Conservation (phyloP, 1,284 basidiomycete genomes). For the Malassezia obtusa region DNA sequence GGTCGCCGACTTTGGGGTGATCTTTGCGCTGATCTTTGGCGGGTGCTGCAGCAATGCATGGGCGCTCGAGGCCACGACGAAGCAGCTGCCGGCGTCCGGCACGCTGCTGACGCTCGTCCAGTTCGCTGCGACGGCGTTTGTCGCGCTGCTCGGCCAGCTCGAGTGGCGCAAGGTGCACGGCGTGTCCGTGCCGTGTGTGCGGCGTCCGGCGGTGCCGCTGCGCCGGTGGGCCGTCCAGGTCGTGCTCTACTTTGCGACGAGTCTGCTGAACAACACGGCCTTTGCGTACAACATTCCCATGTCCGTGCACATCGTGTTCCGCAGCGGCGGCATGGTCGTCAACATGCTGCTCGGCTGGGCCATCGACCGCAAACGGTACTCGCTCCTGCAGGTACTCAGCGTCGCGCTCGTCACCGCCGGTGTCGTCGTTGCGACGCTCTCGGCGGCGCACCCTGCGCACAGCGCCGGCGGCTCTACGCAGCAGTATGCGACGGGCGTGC, state of each 20-base stretch:
- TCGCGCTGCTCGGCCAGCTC: constrained; percentile 27
- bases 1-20: constrained; percentile 13
- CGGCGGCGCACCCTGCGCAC: constrained; percentile 5
- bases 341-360: constrained; percentile 67
- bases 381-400: constrained; percentile 50
- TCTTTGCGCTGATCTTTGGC: constrained; percentile 43
- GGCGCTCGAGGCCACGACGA: constrained; percentile 36
- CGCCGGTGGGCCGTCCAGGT: constrained; percentile 70
- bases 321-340: constrained; percentile 76
- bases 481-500: constrained; percentile 63
- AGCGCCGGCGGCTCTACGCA: constrained; percentile 15
- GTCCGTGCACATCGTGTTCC: constrained; percentile 85
- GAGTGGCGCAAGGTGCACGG: not conserved
- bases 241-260: constrained; percentile 67
- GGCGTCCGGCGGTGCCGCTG: constrained; percentile 56
- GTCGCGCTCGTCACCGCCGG: constrained; percentile 71
- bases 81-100: constrained; percentile 29
- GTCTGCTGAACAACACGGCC: constrained; percentile 78
- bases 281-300: constrained; percentile 77
- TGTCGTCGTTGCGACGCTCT: constrained; percentile 71
- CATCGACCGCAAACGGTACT: constrained; percentile 52
- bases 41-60: constrained; percentile 46
- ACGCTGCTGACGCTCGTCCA: constrained; percentile 43
- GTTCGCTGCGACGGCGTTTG: constrained; percentile 34
- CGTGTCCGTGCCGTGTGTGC: constrained; percentile 12